These are phyloP conservation scores for Cladosporium sp. DNA, from an alignment of 2,329 filamentous ascomycete genomes.

Conservation along the genomic window DNA sequence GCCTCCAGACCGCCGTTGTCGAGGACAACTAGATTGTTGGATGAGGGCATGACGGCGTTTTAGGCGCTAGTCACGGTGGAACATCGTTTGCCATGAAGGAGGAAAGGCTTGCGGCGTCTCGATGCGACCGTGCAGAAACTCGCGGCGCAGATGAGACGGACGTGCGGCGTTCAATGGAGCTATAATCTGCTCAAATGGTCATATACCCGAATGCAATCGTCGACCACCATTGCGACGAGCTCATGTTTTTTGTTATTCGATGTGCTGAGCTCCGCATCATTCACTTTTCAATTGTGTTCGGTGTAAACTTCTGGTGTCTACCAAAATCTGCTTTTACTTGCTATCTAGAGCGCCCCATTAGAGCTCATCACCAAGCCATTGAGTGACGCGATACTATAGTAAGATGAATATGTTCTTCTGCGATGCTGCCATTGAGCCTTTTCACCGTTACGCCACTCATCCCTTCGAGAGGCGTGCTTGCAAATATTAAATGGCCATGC, in stretches of 20 bases:
- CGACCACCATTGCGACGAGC: constrained; percentile 20
- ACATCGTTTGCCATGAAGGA: constrained; percentile 18
- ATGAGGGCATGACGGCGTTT: constrained; percentile 19
- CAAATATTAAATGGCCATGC: background rate
- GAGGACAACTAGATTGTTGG: constrained; percentile 56
- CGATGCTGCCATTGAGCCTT: background rate
- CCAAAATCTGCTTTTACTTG: background rate
- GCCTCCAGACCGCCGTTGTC: constrained; percentile 88
- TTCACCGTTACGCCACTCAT: background rate
- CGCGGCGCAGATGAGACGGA: constrained; percentile 17
- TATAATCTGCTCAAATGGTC: constrained; percentile 15
- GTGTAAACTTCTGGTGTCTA: background rate
- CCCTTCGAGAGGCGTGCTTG: background rate
- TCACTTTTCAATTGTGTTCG: background rate
- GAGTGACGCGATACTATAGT: background rate
- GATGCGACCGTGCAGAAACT: constrained; percentile 13
- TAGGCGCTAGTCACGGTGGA: constrained; percentile 18
- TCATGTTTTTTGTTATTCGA: constrained; percentile 9
- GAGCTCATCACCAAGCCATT: background rate
- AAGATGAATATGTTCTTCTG: background rate
- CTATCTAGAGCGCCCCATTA: background rate
- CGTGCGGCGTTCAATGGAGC: constrained; percentile 17
- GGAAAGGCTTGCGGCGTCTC: constrained; percentile 16
- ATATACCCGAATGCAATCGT: constrained; percentile 19
- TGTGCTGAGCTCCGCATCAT: constrained; percentile 5